A percentile compares a stretch with the other conserved stretches of the same genome.
These are phyloP conservation scores for Exutisphaerella laricina DNA, from an alignment of 2,329 filamentous ascomycete species.

Conservation along the genomic window DNA sequence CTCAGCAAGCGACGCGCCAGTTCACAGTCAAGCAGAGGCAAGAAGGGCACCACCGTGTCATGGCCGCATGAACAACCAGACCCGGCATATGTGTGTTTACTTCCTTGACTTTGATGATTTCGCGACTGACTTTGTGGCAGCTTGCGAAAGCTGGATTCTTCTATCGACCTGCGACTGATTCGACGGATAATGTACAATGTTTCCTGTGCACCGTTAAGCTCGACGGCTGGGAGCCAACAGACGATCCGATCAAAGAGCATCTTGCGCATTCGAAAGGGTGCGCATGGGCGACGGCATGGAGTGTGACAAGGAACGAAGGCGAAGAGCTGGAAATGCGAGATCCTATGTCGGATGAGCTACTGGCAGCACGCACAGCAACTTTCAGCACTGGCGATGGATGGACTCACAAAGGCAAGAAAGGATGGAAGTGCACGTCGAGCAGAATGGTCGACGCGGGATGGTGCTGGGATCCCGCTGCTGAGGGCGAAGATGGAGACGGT, in stretches of 20 bases:
- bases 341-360: constrained; percentile 64
- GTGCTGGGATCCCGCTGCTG: constrained; percentile 80
- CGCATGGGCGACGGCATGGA: constrained; percentile 72
- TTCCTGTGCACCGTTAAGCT: constrained; percentile 80
- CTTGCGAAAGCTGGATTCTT: constrained; percentile 89
- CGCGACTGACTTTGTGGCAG: no score
- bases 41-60: constrained; percentile 47
- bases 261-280: constrained; percentile 75
- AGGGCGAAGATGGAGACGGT: constrained; percentile 73
- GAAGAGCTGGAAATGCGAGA: constrained; percentile 61
- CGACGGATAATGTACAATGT: constrained; percentile 82
- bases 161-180: constrained; percentile 68
- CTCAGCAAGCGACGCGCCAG: constrained; percentile 66
- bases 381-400: constrained; percentile 65
- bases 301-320: constrained; percentile 49
- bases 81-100: constrained; percentile 57
- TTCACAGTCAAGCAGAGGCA: constrained; percentile 39
- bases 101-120: no score
- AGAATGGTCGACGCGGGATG: constrained; percentile 92
- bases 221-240: constrained; percentile 85
- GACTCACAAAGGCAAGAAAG: constrained; percentile 83
- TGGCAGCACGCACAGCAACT: constrained; percentile 72
- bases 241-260: constrained; percentile 80
- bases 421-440: constrained; percentile 83
- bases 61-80: constrained; percentile 76